phyloP scores from a whole-genome alignment of 345 rosid species.

The Arabis hirsuta region DNA sequence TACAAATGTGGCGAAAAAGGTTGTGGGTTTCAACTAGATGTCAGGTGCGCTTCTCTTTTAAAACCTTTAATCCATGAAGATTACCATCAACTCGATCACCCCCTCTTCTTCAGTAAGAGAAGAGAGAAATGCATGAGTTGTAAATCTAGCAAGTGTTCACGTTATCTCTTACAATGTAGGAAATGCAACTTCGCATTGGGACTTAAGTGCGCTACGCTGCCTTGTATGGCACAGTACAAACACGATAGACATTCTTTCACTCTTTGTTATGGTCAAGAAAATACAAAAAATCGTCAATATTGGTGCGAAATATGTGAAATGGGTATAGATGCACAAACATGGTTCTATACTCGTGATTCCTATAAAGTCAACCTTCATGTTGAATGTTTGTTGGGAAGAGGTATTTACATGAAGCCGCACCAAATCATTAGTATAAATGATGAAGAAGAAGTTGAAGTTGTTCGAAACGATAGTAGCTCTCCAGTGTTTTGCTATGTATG shows the following conservation, averaged over 20 bases:
- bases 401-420: not conserved
- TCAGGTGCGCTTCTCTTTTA: slow-evolving; percentile 16
- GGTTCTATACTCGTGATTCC: not conserved
- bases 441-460: slow-evolving; percentile 11
- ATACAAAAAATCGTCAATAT: slow-evolving; percentile 3
- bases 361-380: slow-evolving; percentile 6
- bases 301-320: slow-evolving; percentile 2
- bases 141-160: slow-evolving; percentile 18
- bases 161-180: slow-evolving; percentile 10
- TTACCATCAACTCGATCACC: not conserved
- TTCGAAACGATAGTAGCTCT: slow-evolving; percentile 1
- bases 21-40: slow-evolving; percentile 23
- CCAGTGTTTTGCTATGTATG: not conserved
- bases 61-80: slow-evolving; percentile 6
- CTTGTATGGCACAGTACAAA: slow-evolving; percentile 1
- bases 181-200: slow-evolving; percentile 4
- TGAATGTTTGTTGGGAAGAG: not conserved
- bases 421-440: not conserved
- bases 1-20: slow-evolving; percentile 18
- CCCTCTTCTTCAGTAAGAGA: slow-evolving; percentile 7
- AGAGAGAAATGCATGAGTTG: slow-evolving; percentile 18
- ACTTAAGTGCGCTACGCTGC: slow-evolving; percentile 14
- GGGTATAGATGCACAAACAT: not conserved
- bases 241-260: not conserved
- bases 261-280: slow-evolving; percentile 7